Evolutionary conservation across 2,329 filamentous ascomycete genomes (phyloP), one percentile per base, ranked within the genome.

Genomic region (Sporothrix globosa): DNA sequence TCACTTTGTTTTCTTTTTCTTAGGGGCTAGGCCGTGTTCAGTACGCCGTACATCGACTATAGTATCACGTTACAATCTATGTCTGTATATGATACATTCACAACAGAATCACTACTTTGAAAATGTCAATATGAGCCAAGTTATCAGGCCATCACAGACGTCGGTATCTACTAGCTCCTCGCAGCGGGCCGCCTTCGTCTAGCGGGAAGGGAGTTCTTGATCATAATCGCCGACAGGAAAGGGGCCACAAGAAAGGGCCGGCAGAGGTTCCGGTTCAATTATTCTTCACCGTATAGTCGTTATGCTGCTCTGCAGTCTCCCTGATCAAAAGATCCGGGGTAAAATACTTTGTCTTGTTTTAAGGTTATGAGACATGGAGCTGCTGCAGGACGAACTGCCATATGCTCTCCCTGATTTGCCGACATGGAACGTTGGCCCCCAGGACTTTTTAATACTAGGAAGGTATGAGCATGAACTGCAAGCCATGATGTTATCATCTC

Each of bases 171-270:
- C 41, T 68, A 53, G 66, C 52, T 54, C 21, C 24, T 54, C 53
- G 53, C 39, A 60, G 53, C 67, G 67, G 41, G 53, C 53, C 53
- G 67, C 34, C 67, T 39, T 68, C 53, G 53, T 58, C 19, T 48
- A 60, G 34, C 67, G 67, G 50, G 67, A 68, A 60, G 67, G 67
- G 66, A 56, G 39, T 30, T 54, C 27, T 67, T 14, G 39, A 4
- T 27, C 9, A 27, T 53, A 53, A 53, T 21, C 54, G 6, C 54
- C 27, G 17, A 58, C 53, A 34, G 17, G n/a, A 13, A 53, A 39
- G 54, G 54, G 27, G 54, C 54, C 14, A 39, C 34, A 58, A 58
- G 30, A 39, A 58, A 58, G 14, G 27, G 54, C 27, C 56, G 17
- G 30, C 4, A 14, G 19, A 19, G 27, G 34, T 39, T 60, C 17